phyloP scores from a whole-genome alignment of 208 protist species.

The Crithidia brevicula region DNA sequence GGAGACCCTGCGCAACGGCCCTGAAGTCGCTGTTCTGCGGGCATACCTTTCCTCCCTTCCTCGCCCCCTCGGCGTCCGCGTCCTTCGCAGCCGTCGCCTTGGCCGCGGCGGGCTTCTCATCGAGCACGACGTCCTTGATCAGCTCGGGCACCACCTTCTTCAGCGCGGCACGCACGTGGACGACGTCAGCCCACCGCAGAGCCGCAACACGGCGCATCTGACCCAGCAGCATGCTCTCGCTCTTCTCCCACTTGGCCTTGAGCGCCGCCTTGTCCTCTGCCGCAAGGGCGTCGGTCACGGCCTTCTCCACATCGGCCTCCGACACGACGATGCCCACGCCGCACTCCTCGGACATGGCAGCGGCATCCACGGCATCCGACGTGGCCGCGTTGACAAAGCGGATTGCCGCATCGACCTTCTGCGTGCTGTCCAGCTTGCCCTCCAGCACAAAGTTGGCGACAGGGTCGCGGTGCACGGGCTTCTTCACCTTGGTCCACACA shows the following conservation, averaged over 20 bases:
- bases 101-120: slow-evolving; percentile 17
- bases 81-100: slow-evolving; percentile 10
- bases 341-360: slow-evolving; percentile 66
- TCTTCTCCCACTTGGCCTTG: slow-evolving; percentile 81
- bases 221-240: slow-evolving; percentile 82
- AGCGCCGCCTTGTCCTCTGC: slow-evolving; percentile 56
- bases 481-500: slow-evolving; percentile 88
- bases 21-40: slow-evolving; percentile 58
- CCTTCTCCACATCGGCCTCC: slow-evolving; percentile 41
- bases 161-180: slow-evolving; percentile 62
- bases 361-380: slow-evolving; percentile 43
- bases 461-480: slow-evolving; percentile 65
- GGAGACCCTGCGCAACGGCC: slow-evolving; percentile 47
- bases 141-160: slow-evolving; percentile 69
- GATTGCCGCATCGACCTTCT: slow-evolving; percentile 87
- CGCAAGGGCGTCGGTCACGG: slow-evolving; percentile 63
- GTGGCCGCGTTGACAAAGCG: slow-evolving; percentile 70
- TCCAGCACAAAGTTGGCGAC: slow-evolving; percentile 62
- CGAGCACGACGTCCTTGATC: slow-evolving; percentile 54
- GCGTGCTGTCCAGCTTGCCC: slow-evolving; percentile 77
- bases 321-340: slow-evolving; percentile 79
- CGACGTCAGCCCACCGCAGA: slow-evolving; percentile 82
- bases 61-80: slow-evolving; percentile 12
- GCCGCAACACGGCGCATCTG: slow-evolving; percentile 74
- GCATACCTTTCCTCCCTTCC: slow-evolving; percentile 58